Evolutionary conservation across 2,329 filamentous ascomycete genomes (phyloP), one percentile per base, ranked within the genome.

Genomic region (Exserohilum turcica): DNA sequence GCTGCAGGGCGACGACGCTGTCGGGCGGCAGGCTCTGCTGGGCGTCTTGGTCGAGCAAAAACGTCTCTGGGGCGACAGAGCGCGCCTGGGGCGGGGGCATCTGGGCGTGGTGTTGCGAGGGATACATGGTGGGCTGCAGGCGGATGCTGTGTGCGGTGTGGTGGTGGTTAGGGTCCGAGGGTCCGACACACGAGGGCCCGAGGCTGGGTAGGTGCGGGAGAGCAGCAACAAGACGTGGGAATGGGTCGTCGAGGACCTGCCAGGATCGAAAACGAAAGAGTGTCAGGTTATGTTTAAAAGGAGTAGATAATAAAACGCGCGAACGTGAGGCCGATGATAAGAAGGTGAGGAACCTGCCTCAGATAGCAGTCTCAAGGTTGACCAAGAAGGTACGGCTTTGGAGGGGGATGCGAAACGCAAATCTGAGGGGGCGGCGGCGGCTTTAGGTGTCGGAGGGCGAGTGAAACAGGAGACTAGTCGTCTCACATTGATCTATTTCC

Each of bases 21-120:
- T 97, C 94, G 66, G 95, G 91, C 50, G 94, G 94, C 63, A 99
- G 84, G 68, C 91, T 93, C 79, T 97, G 92, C 79, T 97, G 93
- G 57, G 94, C 93, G 80, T 97, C 93, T 71, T 89, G 92, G 75
- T 93, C 96, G 76, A 99, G 84, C 88, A 99, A 93, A 75, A 99
- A 99, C 35, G 94, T 97, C 83, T 99, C 94, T 65, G 94, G 94
- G 78, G 96, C 97, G 60, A 81, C 78, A 29, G 77, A 77, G 39
- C 79, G 76, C 60, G 76, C 72, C 80, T 97, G 92, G 60, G 90
- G 90, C 71, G 90, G 88, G 68, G 90, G 89, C 91, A 97, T 96
- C 66, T 87, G 83, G 72, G 89, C 85, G 80, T 82, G 72, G 64
- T 92, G 89, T 56, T 73, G 62, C 66, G 64, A 74, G 60, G 78